A percentile compares a stretch with the other conserved stretches of the same genome.
phyloP scores from a whole-genome alignment of 2,329 filamentous ascomycete genomes.

The Cryphonectria parasitica region DNA sequence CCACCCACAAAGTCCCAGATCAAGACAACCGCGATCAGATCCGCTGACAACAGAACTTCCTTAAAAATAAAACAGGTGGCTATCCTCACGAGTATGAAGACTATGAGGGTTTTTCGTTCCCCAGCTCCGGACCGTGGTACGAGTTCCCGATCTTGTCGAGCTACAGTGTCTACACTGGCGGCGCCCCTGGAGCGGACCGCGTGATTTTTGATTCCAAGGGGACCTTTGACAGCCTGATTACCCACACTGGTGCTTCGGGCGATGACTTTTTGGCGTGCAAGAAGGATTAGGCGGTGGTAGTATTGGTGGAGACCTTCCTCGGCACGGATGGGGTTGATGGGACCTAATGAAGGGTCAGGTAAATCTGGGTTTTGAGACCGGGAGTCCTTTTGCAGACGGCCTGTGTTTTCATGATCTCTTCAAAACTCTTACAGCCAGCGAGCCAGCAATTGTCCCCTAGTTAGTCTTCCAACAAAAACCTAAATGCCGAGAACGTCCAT shows the following conservation, averaged over 20 bases:
- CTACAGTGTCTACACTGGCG: constrained; percentile 45
- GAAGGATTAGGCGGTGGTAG: constrained; percentile 14
- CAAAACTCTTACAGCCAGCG: too few species aligned
- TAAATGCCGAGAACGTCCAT: too few species aligned
- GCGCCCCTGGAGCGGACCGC: constrained; percentile 65
- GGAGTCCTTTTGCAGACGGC: too few species aligned
- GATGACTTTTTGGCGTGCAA: constrained; percentile 66
- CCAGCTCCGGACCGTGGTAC: constrained; percentile 44
- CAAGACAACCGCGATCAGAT: neutral
- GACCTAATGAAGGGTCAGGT: neutral
- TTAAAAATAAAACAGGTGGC: constrained; percentile 32
- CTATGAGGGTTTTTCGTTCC: constrained; percentile 48
- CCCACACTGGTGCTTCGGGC: constrained; percentile 66
- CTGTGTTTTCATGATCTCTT: too few species aligned
- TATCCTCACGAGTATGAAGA: constrained; percentile 51
- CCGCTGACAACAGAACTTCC: neutral
- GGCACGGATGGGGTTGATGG: too few species aligned
- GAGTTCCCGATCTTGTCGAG: constrained; percentile 48
- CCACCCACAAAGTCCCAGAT: neutral
- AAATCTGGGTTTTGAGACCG: too few species aligned
- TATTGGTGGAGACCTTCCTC: too few species aligned
- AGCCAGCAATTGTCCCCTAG: too few species aligned
- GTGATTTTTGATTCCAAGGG: constrained; percentile 63
- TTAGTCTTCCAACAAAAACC: too few species aligned
- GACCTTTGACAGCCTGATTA: constrained; percentile 61